Evolutionary conservation across 1,284 basidiomycete species (phyloP), one percentile per base, ranked within the genome.

Genomic region (Sporisorium exsertum): DNA sequence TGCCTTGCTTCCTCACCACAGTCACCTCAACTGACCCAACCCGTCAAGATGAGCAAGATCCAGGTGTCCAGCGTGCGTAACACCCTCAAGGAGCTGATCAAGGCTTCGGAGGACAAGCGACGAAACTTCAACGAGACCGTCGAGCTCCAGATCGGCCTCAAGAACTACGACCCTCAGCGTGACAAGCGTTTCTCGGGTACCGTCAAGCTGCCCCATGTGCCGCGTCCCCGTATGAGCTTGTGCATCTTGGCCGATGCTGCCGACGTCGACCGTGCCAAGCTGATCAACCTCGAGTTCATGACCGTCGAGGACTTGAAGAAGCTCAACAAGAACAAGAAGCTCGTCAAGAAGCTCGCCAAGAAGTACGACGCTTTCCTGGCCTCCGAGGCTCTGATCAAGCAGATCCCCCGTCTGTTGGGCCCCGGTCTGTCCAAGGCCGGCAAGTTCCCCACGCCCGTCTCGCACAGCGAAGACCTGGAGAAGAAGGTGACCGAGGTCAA

Each of bases 281-380:
- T 95, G 87, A 96, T 97, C 81, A 93, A 94, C 82, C 91, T 97
- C 80, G 95, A 97, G 87, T 96, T 82, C 82, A 98, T 97, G 95
- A 96, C 94, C 80, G 97, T 98, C 84, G 96, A 99, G 86, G 96
- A 99, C 88, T 90, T 99, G 89, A 99, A 99, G 89, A 99, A 99
- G 89, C 91, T 97, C 82, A 97, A 97, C 92, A 97, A 97, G 90
- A 99, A 99, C 92, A 99, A 99, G 91, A 99, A 99, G 90, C 94
- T 99, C 79, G 96, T 99, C 86, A 99, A 99, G 91, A 99, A 87
- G 90, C 93, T 99, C 83, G 96, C 96, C 79, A 97, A 98, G 90
- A 98, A 98, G 88, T 96, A 98, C 89, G 96, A 99, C 85, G 95
- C 96, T 79, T 99, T 99, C 92, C 89, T 99, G 79, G 91, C 97